phyloP scores from a whole-genome alignment of 371 early-diverging fungal species.

The Apophysomyces ossiformis region DNA sequence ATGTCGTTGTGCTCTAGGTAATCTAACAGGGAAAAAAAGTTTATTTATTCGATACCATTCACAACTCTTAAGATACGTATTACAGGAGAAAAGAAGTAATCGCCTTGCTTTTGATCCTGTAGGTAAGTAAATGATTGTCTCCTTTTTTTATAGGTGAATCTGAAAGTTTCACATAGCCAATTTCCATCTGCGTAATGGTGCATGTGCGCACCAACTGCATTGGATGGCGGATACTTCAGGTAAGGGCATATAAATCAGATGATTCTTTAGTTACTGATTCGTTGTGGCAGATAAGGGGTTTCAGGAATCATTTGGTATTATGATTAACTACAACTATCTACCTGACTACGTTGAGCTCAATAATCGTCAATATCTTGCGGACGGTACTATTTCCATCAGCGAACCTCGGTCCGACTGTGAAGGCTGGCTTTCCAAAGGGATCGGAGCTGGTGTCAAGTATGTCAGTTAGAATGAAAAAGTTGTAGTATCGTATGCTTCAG shows the following conservation, averaged over 20 bases:
- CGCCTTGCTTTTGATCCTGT: constrained; percentile 79
- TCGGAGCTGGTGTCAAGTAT: not conserved
- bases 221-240: constrained; percentile 82
- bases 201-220: constrained; percentile 80
- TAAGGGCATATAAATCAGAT: constrained; percentile 7
- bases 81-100: constrained; percentile 61
- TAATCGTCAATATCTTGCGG: constrained; percentile 5
- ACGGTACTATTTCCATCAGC: not conserved
- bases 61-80: constrained; percentile 50
- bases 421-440: constrained; percentile 5
- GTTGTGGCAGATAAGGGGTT: constrained; percentile 60
- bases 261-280: not conserved
- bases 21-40: constrained; percentile 8
- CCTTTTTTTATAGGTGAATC: not conserved
- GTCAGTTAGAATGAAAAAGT: not conserved
- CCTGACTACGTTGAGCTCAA: constrained; percentile 13
- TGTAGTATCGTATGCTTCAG: not conserved
- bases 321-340: constrained; percentile 88
- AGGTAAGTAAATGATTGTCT: constrained; percentile 36
- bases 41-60: not conserved
- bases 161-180: constrained; percentile 53
- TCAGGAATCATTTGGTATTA: constrained; percentile 82
- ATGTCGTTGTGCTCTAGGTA: constrained; percentile 72
- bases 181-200: constrained; percentile 91
- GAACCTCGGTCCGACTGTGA: constrained; percentile 1